A percentile compares a stretch with the other conserved stretches of the same genome.
Conservation (phyloP, 768 basidiomycete genomes). For the Mycena sanguinolenta region DNA sequence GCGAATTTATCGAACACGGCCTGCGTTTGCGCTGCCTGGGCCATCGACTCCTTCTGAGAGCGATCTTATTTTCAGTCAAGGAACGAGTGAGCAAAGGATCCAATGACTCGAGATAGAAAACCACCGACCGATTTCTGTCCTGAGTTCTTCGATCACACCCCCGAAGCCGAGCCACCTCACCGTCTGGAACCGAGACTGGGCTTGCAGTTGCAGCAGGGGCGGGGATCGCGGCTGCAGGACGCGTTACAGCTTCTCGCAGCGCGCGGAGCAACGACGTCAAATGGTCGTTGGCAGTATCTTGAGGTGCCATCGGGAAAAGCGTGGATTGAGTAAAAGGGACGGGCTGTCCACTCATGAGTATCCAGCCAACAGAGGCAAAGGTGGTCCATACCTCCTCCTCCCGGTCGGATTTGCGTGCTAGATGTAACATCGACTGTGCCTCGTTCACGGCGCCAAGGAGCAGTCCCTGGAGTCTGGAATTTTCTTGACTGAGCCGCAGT, state of each 20-base stretch:
- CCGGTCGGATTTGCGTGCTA: conserved; percentile 54
- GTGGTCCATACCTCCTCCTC: conserved; percentile 62
- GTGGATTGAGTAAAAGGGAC: conserved; percentile 58
- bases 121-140: conserved; percentile 69
- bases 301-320: conserved; percentile 68
- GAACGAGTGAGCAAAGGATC: not conserved
- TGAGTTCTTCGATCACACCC: conserved; percentile 63
- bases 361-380: conserved; percentile 17
- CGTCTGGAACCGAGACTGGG: conserved; percentile 45
- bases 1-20: conserved; percentile 70
- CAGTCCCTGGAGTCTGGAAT: conserved; percentile 69
- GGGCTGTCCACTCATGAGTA: conserved; percentile 49
- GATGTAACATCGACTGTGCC: conserved; percentile 67
- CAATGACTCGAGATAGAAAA: not conserved
- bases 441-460: conserved; percentile 76
- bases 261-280: conserved; percentile 58
- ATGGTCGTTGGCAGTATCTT: conserved; percentile 63
- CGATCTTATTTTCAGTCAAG: conserved; percentile 50
- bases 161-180: conserved; percentile 65
- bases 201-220: conserved; percentile 36
- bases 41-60: conserved; percentile 60
- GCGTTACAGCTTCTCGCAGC: conserved; percentile 51
- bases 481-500: conserved; percentile 73
- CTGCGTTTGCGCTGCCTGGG: conserved; percentile 60
- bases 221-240: conserved; percentile 44